These are phyloP conservation scores for Penicillium sp. DNA, from an alignment of 2,329 filamentous ascomycete genomes.

Conservation along the genomic window DNA sequence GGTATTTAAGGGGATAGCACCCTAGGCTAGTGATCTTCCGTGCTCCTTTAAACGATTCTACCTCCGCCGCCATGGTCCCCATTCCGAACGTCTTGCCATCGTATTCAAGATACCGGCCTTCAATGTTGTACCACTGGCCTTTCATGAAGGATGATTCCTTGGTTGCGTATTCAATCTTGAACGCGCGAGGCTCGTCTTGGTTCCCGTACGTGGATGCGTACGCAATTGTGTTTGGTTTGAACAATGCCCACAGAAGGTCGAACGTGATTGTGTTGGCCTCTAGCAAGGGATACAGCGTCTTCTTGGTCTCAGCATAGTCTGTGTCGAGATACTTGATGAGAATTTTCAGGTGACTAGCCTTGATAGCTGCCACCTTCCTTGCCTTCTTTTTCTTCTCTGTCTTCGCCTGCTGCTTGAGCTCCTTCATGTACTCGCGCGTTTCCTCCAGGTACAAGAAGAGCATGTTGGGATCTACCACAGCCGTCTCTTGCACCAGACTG, in stretches of 20 bases:
- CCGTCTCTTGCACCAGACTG: slow-evolving; percentile 79
- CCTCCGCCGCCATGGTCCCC: slow-evolving; percentile 70
- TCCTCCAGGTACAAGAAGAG: slow-evolving; percentile 80
- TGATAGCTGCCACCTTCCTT: slow-evolving; percentile 42
- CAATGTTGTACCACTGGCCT: slow-evolving; percentile 76
- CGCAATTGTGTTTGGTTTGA: slow-evolving; percentile 82
- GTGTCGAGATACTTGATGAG: slow-evolving; percentile 78
- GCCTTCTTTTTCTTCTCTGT: slow-evolving; percentile 57
- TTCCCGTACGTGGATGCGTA: slow-evolving; percentile 79
- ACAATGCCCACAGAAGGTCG: slow-evolving; percentile 85
- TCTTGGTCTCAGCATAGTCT: slow-evolving; percentile 79
- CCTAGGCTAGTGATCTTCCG: slow-evolving; percentile 79
- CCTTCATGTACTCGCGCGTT: slow-evolving; percentile 67
- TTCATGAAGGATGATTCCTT: slow-evolving; percentile 72
- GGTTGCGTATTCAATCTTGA: slow-evolving; percentile 78
- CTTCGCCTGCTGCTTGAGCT: slow-evolving; percentile 67
- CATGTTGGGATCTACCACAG: slow-evolving; percentile 73
- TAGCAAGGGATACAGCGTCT: slow-evolving; percentile 79
- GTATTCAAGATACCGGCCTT: slow-evolving; percentile 79
- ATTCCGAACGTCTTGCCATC: slow-evolving; percentile 86
- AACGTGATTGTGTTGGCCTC: slow-evolving; percentile 85
- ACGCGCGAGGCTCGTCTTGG: slow-evolving; percentile 76
- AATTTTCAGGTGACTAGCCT: slow-evolving; percentile 64
- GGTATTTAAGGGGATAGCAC: slow-evolving; percentile 79
- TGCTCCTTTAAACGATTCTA: slow-evolving; percentile 77